These are phyloP conservation scores for Rusavskia elegans DNA, from an alignment of 495 filamentous ascomycete genomes.

Conservation along the genomic window DNA sequence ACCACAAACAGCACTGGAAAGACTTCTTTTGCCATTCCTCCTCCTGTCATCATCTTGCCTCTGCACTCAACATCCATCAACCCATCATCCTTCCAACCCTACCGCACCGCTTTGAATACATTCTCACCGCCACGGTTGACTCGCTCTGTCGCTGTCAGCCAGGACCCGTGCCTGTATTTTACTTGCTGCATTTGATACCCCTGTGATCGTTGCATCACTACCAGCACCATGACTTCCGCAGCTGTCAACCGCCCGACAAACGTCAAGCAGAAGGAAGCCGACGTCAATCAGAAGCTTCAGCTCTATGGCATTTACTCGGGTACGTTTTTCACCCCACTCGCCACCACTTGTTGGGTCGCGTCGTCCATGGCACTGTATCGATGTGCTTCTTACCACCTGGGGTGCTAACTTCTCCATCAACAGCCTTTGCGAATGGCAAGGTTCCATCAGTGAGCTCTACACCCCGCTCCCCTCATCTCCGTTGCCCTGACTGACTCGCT, in stretches of 20 bases:
- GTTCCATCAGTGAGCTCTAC: conserved; percentile 61
- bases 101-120: background rate
- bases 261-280: conserved; percentile 40
- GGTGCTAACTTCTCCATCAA: background rate
- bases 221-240: conserved; percentile 23
- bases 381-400: background rate
- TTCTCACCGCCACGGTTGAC: background rate
- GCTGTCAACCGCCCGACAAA: conserved; percentile 52
- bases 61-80: background rate
- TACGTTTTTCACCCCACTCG: conserved; percentile 18
- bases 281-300: conserved; percentile 90
- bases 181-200: conserved; percentile 1
- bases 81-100: background rate
- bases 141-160: background rate
- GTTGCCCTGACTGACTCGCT: background rate
- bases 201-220: background rate
- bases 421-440: conserved; percentile 80
- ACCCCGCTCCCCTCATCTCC: background rate
- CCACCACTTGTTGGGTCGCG: background rate
- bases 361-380: background rate
- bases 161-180: background rate
- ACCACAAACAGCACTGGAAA: background rate
- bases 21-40: background rate
- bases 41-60: background rate
- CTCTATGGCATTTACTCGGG: conserved; percentile 79